Conservation (phyloP, 192 early-diverging fungal species). For the Gamsiella multidivaricata region DNA sequence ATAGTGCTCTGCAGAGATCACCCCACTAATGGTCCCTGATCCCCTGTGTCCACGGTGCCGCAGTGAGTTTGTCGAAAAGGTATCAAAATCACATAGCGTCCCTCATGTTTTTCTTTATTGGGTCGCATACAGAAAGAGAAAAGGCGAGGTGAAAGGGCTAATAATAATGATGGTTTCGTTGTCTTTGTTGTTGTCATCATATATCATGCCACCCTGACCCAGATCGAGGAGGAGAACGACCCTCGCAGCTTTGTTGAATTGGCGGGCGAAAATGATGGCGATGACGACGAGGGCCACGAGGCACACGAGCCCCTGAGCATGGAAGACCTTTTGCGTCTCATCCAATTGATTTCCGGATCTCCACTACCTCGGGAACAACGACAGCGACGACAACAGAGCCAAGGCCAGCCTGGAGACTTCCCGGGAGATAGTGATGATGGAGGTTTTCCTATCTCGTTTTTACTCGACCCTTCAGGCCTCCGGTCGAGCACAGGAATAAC, state of each 20-base stretch:
- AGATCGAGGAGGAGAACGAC: conserved; percentile 47
- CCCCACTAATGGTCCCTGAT: conserved; percentile 74
- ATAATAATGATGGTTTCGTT: not conserved
- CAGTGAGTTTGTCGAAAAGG: conserved; percentile 87
- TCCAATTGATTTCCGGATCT: conserved; percentile 6
- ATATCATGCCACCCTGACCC: not conserved
- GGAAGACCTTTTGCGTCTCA: conserved; percentile 24
- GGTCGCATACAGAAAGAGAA: not conserved
- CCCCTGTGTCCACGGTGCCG: conserved; percentile 83
- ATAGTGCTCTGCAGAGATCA: conserved; percentile 48
- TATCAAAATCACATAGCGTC: conserved; percentile 30
- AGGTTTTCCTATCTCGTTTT: not conserved
- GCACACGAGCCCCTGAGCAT: conserved; percentile 1
- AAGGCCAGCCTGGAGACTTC: conserved; percentile 19
- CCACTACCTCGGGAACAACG: conserved; percentile 10
- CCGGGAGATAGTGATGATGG: conserved; percentile 5
- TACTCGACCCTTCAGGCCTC: no score
- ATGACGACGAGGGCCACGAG: conserved; percentile 9
- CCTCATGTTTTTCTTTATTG: not conserved
- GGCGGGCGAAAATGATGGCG: conserved; percentile 9
- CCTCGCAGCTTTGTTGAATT: conserved; percentile 29
- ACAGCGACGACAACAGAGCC: conserved; percentile 3
- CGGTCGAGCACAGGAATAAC: no score
- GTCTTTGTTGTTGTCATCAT: no score
- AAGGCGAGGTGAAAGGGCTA: not conserved